phyloP scores from a whole-genome alignment of 2,329 filamentous ascomycete genomes.

The Ophiostoma australiae region DNA sequence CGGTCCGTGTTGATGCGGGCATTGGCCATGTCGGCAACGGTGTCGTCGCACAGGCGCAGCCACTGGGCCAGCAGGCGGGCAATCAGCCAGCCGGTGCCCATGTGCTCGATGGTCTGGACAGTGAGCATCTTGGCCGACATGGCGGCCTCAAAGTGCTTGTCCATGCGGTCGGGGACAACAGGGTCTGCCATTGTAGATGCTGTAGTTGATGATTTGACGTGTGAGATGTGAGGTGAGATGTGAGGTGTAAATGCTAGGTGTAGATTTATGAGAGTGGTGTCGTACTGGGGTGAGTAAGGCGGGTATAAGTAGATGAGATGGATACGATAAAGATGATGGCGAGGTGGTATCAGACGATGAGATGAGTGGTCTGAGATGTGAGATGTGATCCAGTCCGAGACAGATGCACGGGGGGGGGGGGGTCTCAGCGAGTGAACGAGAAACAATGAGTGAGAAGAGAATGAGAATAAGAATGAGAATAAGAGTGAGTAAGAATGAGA shows the following conservation, averaged over 20 bases:
- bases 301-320: neutral
- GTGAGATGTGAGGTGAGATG: neutral
- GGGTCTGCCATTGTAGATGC: conserved; percentile 6
- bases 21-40: conserved; percentile 10
- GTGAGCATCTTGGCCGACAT: conserved; percentile 16
- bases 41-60: conserved; percentile 8
- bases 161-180: conserved; percentile 9
- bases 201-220: neutral
- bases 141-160: conserved; percentile 15
- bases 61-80: conserved; percentile 15
- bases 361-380: neutral
- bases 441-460: neutral
- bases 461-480: neutral
- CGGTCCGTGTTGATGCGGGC: conserved; percentile 13
- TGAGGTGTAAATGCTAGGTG: too few species aligned
- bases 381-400: neutral
- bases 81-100: conserved; percentile 14
- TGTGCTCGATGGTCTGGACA: conserved; percentile 10
- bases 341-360: neutral
- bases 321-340: neutral
- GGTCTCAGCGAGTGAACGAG: neutral
- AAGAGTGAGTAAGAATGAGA: neutral
- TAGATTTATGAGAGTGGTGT: too few species aligned
- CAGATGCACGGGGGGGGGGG: neutral
- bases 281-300: too few species aligned